Evolutionary conservation across 345 rosid genomes (phyloP), one percentile per base, ranked within the genome.

Genomic region (Bruguiera parviflora): DNA sequence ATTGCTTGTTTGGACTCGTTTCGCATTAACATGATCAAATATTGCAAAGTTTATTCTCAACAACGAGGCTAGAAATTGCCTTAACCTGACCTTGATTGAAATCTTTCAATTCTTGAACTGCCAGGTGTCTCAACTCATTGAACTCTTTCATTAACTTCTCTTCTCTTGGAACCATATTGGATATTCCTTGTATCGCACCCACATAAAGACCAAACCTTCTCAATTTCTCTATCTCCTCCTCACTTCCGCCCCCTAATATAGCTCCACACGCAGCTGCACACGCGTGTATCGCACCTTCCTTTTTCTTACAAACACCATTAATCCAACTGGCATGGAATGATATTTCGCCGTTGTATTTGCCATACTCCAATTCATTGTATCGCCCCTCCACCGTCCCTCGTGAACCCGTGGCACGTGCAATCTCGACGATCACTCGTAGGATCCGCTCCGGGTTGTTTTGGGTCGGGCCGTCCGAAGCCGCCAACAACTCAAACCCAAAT

Each of bases 181-280:
- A 15, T 19, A 80, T 51, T 18, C 84, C 91, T 53, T 61, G 70
- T 21, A 87, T 51, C 81, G 67, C 81, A 15, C 92, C 95, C 0
- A 71, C 81, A n/a, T 71, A 71, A 11, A 71, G 13, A 0, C 92
- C 95, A 33, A 28, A 87, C 69, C 59, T 83, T 60, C 87, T 82
- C 73, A 89, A 16, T 70, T 56, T 80, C 71, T 81, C 88, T 0
- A 85, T 73, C 47, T 89, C 87, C 64, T 73, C 85, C 55, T 87
- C 83, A 5, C 69, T 77, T 58, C 92, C 92, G 1, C 92, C 90
- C 8, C 89, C 95, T 18, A 87, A 32, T 67, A 89, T 89, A 18
- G 87, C 88, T 3, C 95, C 95, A 24, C 89, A 85, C 0, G 86
- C 84, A 0, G 73, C 89, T 0, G 82, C 87, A 29, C 94, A 89